Base-by-base conservation (phyloP, 805 yeast genomes). In the Yamadazyma scolyti region DNA sequence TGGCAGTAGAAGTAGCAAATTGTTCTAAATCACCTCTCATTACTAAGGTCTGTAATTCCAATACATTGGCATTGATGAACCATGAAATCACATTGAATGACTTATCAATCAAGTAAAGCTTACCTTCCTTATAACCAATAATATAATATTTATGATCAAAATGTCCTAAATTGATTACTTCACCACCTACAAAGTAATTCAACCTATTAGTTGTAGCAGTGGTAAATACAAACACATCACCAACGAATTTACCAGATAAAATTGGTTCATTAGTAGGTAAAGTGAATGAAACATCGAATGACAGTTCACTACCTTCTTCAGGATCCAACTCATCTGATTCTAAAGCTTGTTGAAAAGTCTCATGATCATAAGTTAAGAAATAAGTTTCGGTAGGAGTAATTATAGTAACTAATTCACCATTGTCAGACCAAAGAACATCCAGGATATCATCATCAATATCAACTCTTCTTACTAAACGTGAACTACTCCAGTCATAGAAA, bases 21-120 rank as follows among this genome's bases (percentile, higher is more conserved):
- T 78, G 82, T 42, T 88, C 96, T 46, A 89, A 63, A 53, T 94
- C 97, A 30, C 97, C 97, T 55, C 98, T 81, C 60, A 90, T 71
- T 3, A 90, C 96, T 35, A 89, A 77, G 1, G 99, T 93, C 68
- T 93, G 97, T 65, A 88, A 89, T 65, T 90, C 97, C 43, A 93
- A 72, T 4, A 93, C 95, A 7, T 88, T 76, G 20, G 90, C 63
- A 20, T 95, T 85, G 30, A 93, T 72, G 50, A 72, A 78, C 68
- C 89, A 88, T 14, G 95, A 77, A 24, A 82, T 66, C 28, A 93
- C 81, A 43, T 83, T 82, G 52, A 88, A 74, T 39, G 90, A 88
- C 63, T 88, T 89, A 65, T 93, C 98, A 40, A 93, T 79, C 47
- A 93, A 77, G 56, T 88, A 93, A 34, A 93, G 80, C 46, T 81